Base-by-base conservation (phyloP, 208 protist genomes). In the Crithidia sp. region DNA sequence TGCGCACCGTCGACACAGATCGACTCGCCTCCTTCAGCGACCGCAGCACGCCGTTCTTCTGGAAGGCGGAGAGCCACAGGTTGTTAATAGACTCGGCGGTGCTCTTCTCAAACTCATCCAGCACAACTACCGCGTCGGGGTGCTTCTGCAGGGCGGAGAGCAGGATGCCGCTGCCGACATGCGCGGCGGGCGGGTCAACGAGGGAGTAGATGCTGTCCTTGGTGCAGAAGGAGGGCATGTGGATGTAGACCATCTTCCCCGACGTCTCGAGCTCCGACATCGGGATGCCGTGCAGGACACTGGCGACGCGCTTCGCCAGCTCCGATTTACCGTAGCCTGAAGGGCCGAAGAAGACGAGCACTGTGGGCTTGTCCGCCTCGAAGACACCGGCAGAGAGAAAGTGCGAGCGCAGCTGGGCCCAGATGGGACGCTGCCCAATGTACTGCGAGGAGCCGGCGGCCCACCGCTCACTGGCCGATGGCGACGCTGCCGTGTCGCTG, bases 51-150 rank as follows among this genome's bases (percentile, higher is more conserved):
- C 92, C 92, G 58, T 93, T 83, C 69, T 94, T 94, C 73, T 94
- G 89, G 79, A 96, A 96, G 2, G 92, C 92, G 3, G 92, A 95
- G 5, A 96, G 83, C 89, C 89, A 96, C 57, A 96, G 59, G 64
- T 96, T 88, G 66, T 96, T 86, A 57, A 96, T 86, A 0, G 92
- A 82, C 28, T 92, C 86, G 3, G 88, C 87, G 10, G 89, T 87
- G 65, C 86, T 83, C 76, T 96, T 96, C 67, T 96, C 92, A 52
- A 96, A 95, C 62, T 96, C 92, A 70, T 96, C 92, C 55, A 96
- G 85, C 47, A 96, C 88, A 0, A 96, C 87, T 28, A 96, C 87
- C 0, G 92, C 89, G 59, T 95, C 86, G 7, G 74, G 64, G 66
- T 90, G 74, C 39, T 78, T 70, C 43, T 84, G 76, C 44, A 96